These are phyloP conservation scores for Forsythia viridissima DNA, from an alignment of 257 asterid species.

Conservation along the genomic window DNA sequence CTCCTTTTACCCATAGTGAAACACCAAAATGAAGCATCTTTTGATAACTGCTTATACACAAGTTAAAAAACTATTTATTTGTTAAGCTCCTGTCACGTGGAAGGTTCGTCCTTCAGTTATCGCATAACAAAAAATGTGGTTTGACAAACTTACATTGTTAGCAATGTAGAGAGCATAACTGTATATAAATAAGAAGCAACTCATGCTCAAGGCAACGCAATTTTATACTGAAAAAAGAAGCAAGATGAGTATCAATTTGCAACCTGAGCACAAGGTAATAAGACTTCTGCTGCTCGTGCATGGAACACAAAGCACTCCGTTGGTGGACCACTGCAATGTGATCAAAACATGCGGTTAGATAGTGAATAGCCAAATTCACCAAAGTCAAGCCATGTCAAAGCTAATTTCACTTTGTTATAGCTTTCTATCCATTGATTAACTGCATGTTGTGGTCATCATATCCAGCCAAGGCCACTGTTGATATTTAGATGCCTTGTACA, in stretches of 20 bases:
- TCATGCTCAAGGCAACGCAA: conserved; percentile 9
- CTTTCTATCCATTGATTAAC: not conserved
- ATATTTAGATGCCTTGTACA: not conserved
- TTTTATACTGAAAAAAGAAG: conserved; percentile 12
- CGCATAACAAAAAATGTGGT: not conserved
- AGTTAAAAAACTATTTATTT: conserved; percentile 2
- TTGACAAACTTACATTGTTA: not conserved
- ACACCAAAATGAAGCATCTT: not conserved
- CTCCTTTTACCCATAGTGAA: not conserved
- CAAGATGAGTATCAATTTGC: conserved; percentile 6
- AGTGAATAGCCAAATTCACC: conserved; percentile 4
- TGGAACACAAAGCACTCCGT: conserved; percentile 91
- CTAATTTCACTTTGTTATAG: conserved; percentile 3
- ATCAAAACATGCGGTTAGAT: conserved; percentile 25
- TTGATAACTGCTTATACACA: conserved; percentile 13
- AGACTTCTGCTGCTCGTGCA: conserved; percentile 82
- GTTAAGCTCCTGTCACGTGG: conserved; percentile 2
- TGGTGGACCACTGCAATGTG: conserved; percentile 84
- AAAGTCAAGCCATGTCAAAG: conserved; percentile 9
- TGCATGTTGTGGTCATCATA: not conserved
- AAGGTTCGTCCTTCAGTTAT: not conserved
- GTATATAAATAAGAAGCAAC: not conserved
- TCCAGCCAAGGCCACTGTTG: not conserved
- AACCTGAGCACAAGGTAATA: conserved; percentile 69
- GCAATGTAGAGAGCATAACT: not conserved